Base-by-base conservation (phyloP, 768 basidiomycete species). In the Trichaptum fuscoviolaceum region DNA sequence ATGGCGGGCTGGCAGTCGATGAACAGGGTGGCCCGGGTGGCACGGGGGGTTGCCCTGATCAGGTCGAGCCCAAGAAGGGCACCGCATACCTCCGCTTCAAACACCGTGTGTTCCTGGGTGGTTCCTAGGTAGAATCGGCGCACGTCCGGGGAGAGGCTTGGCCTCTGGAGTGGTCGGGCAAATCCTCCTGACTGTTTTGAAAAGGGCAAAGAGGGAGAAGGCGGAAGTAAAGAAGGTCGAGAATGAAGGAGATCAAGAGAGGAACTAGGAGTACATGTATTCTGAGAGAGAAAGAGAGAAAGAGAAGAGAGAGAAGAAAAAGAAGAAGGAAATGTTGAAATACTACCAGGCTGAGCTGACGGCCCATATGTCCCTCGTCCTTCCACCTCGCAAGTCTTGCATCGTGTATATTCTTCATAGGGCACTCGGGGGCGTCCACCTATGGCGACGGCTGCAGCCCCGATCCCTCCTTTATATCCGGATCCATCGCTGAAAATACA, bases 21-120 rank as follows among this genome's bases (percentile, higher is more conserved):
- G 8, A 7, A 57, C 2, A 69, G 25, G 23, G n/a, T 58, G 15
- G 57, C 42, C 12, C 20, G 24, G 23, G 25, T 35, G n/a, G 25
- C 7, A 35, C 4, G 30, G 20, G 17, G 23, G n/a, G 18, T 42
- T 15, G 24, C 34, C 27, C 30, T 61, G 12, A 65, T 23, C 17
- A 69, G 25, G 18, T 67, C 63, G 7, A 65, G 24, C 7, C 58
- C 67, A 20, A 67, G 57, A 1, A 58, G 24, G 24, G 65, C 58
- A 20, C 68, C 68, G 17, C 67, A 67, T 30, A 63, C 36, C 52
- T 69, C 68, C 2, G 58, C 68, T 26, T 69, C 68, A 35, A 60
- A 69, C 9, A 67, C 66, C 30, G 68, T 67, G 67, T 69, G 68
- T 26, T 69, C 63, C 35, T 24, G 25, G 2, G 30, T 24, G 12